phyloP scores from a whole-genome alignment of 805 yeast species.

The Metschnikowia continentalis region DNA sequence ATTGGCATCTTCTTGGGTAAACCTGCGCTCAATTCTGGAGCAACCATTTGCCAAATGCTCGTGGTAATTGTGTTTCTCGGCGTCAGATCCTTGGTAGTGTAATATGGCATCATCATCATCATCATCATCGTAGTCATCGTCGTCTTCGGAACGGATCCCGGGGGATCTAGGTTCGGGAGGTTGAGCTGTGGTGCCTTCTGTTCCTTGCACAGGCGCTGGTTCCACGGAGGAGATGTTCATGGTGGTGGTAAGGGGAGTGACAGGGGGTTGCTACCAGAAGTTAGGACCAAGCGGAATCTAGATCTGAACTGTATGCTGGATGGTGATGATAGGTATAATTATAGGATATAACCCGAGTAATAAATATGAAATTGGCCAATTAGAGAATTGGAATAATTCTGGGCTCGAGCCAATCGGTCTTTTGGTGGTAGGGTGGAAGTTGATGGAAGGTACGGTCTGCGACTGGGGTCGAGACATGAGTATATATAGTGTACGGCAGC shows the following conservation, averaged over 20 bases:
- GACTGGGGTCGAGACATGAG: too few species aligned
- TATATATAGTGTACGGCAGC: too few species aligned
- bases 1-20: slow-evolving; percentile 33
- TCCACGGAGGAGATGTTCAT: slow-evolving; percentile 4
- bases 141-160: neutral
- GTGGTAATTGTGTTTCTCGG: neutral
- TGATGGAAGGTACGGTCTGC: too few species aligned
- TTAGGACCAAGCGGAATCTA: too few species aligned
- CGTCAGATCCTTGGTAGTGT: neutral
- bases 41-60: neutral
- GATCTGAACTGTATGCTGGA: too few species aligned
- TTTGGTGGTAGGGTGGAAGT: too few species aligned
- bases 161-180: neutral
- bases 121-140: slow-evolving; percentile 1
- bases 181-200: neutral
- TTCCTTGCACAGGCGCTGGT: slow-evolving; percentile 1
- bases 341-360: too few species aligned
- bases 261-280: too few species aligned
- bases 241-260: neutral
- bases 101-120: slow-evolving; percentile 1
- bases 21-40: slow-evolving; percentile 10
- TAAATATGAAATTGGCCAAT: too few species aligned
- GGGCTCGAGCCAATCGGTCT: too few species aligned
- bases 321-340: too few species aligned
- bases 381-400: too few species aligned